Conservation (phyloP, 1,284 basidiomycete species). For the Taiwanofungus camphoratus region DNA sequence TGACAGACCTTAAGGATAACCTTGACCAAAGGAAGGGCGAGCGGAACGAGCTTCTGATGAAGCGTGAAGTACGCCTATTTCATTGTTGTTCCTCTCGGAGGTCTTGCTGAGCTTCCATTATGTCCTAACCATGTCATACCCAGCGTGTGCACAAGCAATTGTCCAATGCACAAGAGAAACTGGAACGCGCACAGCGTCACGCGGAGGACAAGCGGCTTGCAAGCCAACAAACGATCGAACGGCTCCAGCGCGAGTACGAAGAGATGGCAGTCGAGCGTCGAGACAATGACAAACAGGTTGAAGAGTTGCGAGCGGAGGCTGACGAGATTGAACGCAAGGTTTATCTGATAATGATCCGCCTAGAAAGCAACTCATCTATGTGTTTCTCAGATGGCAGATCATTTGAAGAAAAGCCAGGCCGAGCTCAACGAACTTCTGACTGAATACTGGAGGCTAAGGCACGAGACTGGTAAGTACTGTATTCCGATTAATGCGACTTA, state of each 20-base stretch:
- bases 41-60: constrained; percentile 57
- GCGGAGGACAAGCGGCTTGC: constrained; percentile 68
- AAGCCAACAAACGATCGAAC: constrained; percentile 63
- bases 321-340: constrained; percentile 62
- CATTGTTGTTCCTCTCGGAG: neutral
- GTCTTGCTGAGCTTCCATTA: constrained; percentile 8
- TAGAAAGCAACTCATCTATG: constrained; percentile 5
- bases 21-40: constrained; percentile 70
- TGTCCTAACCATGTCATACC: neutral
- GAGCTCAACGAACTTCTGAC: constrained; percentile 73
- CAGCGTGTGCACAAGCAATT: constrained; percentile 75
- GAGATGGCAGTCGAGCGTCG: constrained; percentile 67
- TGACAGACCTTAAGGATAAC: constrained; percentile 57
- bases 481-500: neutral
- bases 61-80: constrained; percentile 49
- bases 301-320: constrained; percentile 65
- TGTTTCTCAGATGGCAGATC: constrained; percentile 58
- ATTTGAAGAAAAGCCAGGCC: constrained; percentile 62
- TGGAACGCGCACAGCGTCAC: constrained; percentile 67
- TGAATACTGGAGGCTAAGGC: constrained; percentile 77
- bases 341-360: neutral
- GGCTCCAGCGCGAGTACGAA: constrained; percentile 70
- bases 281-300: constrained; percentile 71
- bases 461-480: constrained; percentile 60
- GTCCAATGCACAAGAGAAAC: constrained; percentile 70